phyloP scores from a whole-genome alignment of 345 rosid species.

The Microthlaspi erraticum region DNA sequence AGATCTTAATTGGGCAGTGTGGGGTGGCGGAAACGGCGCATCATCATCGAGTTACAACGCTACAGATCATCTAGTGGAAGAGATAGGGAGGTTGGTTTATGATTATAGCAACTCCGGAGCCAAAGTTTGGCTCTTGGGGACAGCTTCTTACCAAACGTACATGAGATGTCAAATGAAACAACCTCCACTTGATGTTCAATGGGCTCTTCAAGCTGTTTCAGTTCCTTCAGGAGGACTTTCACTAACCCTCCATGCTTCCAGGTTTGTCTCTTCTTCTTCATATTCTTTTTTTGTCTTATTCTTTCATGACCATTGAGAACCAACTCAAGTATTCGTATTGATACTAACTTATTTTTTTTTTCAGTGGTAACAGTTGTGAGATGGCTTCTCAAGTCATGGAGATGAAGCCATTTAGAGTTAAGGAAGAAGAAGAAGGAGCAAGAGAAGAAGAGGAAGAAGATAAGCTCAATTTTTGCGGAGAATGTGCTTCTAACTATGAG shows the following conservation, averaged over 20 bases:
- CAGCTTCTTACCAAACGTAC: constrained; percentile 81
- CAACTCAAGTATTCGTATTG: constrained; percentile 44
- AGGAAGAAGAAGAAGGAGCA: constrained; percentile 45
- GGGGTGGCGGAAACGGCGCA: constrained; percentile 37
- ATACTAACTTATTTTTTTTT: constrained; percentile 29
- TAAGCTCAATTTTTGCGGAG: constrained; percentile 62
- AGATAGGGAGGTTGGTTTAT: constrained; percentile 61
- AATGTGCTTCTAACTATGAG: constrained; percentile 75
- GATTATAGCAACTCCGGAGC: constrained; percentile 48
- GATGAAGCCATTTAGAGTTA: constrained; percentile 54
- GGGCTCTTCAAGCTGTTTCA: constrained; percentile 86
- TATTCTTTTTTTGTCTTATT: not conserved
- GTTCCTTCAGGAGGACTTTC: constrained; percentile 83
- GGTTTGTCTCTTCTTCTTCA: constrained; percentile 46
- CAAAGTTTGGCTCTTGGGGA: constrained; percentile 74
- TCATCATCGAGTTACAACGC: constrained; percentile 50
- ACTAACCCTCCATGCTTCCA: constrained; percentile 74
- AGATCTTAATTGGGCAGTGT: constrained; percentile 73
- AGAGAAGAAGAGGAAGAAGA: constrained; percentile 56
- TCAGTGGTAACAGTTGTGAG: constrained; percentile 40
- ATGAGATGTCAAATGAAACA: constrained; percentile 81
- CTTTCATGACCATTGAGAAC: not conserved
- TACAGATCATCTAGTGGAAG: constrained; percentile 67
- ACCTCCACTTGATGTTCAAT: constrained; percentile 79
- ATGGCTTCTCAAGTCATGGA: constrained; percentile 55